Percentiles rank a stretch among this genome's conserved stretches.
These are phyloP conservation scores for Fraxinus ornus DNA, from an alignment of 305 asterid genomes.

Conservation along the genomic window DNA sequence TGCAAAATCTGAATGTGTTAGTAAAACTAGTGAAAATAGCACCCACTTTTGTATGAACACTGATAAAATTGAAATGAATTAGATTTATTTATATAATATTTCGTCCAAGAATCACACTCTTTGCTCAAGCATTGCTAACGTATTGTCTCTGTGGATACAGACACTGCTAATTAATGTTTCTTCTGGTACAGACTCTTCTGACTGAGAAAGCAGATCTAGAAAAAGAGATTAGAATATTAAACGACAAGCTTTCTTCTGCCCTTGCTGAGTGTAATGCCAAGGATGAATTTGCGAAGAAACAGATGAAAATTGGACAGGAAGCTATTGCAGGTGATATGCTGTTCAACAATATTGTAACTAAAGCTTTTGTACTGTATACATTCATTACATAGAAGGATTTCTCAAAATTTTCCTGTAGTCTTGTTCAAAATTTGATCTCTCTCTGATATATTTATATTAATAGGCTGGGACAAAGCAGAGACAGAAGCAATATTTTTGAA, in stretches of 20 bases:
- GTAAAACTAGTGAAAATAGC: background rate
- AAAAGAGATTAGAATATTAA: slow-evolving; percentile 47
- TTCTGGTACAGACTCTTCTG: slow-evolving; percentile 35
- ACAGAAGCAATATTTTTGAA: slow-evolving; percentile 51
- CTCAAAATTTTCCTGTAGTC: background rate
- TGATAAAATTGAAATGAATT: background rate
- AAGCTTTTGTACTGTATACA: background rate
- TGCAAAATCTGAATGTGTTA: background rate
- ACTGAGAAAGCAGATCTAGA: slow-evolving; percentile 57
- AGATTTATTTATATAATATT: background rate
- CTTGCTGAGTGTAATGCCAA: slow-evolving; percentile 61
- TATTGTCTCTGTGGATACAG: background rate
- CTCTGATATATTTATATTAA: slow-evolving; percentile 15
- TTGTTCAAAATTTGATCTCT: slow-evolving; percentile 2
- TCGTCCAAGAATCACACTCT: background rate
- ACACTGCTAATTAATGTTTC: slow-evolving; percentile 18
- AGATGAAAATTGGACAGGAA: slow-evolving; percentile 81
- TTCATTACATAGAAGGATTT: background rate
- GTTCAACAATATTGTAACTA: slow-evolving; percentile 6
- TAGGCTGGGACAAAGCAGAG: slow-evolving; percentile 85
- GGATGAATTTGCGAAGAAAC: slow-evolving; percentile 62
- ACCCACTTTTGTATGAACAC: background rate
- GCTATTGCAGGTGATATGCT: slow-evolving; percentile 70
- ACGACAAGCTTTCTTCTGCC: slow-evolving; percentile 63
- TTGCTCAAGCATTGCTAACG: slow-evolving; percentile 1